These are phyloP conservation scores for Geotrichum phurueaensis DNA, from an alignment of 1,139 yeast species.

Conservation along the genomic window DNA sequence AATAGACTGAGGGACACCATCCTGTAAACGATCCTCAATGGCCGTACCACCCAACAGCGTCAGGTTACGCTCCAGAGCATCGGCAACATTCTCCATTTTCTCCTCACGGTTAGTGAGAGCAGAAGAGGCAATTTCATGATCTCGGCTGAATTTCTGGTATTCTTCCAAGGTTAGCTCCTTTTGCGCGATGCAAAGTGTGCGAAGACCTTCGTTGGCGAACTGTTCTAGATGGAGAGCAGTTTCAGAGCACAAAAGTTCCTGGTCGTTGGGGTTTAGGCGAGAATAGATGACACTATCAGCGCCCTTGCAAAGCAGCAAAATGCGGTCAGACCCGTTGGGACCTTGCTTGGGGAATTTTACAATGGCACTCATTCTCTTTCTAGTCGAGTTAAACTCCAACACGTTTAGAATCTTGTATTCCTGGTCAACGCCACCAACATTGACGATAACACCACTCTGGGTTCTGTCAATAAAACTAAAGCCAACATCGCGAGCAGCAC, in stretches of 20 bases:
- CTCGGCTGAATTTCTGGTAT: constrained; percentile 60
- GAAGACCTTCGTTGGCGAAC: constrained; percentile 89
- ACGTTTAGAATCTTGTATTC: constrained; percentile 75
- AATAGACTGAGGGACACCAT: constrained; percentile 91
- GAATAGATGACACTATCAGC: constrained; percentile 95
- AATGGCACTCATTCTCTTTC: constrained; percentile 96
- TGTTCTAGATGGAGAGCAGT: constrained; percentile 82
- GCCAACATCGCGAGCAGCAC: constrained; percentile 89
- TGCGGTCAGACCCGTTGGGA: constrained; percentile 58
- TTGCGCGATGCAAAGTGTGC: constrained; percentile 89
- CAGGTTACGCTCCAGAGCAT: constrained; percentile 67
- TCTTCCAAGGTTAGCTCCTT: constrained; percentile 57
- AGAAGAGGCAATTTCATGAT: constrained; percentile 64
- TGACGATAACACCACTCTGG: constrained; percentile 60
- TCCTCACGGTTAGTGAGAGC: constrained; percentile 73
- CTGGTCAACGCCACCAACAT: constrained; percentile 63
- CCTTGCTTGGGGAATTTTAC: constrained; percentile 62
- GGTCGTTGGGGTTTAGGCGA: constrained; percentile 42
- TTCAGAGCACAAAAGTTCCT: constrained; percentile 11
- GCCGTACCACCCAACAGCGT: constrained; percentile 88
- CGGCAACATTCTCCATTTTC: constrained; percentile 66
- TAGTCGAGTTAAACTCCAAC: constrained; percentile 93
- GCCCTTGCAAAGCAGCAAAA: constrained; percentile 88
- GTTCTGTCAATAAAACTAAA: constrained; percentile 71
- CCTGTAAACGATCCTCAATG: constrained; percentile 88